Base-by-base conservation (phyloP, 371 early-diverging fungal species). In the Furculomyces boomerangus region DNA sequence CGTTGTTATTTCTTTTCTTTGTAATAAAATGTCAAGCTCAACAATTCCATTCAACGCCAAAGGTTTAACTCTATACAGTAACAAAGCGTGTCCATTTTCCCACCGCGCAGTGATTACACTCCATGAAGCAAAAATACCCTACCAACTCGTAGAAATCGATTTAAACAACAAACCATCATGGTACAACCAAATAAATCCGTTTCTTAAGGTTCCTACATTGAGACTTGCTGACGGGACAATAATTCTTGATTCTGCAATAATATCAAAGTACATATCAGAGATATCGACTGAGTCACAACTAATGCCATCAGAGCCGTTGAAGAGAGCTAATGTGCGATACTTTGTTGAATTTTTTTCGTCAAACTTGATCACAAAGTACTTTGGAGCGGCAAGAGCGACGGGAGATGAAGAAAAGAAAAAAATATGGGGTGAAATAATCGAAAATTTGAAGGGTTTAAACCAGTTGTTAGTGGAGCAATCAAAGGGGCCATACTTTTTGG, bases 181-280 rank as follows among this genome's bases (percentile, higher is more conserved):
- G 80, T 67, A 80, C 73, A 56, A 43, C 16, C 64, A 58, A 24
- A 58, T 83, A 30, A 86, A 88, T 61, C 88, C 90, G 1, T 71
- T 67, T 37, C 71, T 72, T 45, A 67, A 74, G 22, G 78, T 93
- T 2, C 94, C 94, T 13, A 71, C 77, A 0, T 60, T 84, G 22
- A 73, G 80, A 20, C 57, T 75, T 2, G 74, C 79, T 25, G 77
- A 80, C 43, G 79, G 78, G 14, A 53, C 70, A 20, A 35, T 71
- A 1, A 44, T 90, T 47, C 72, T 72, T 41, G 84, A 89, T 62
- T 87, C 87, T 2, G 58, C 80, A 52, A 83, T 90, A 25, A 88
- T 91, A 47, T 49, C 88, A 44, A 90, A 93, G 62, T 88, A 82
- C 57, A 65, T 93, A 3, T 92, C 91, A 32, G 91, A 93, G 53